Percentiles rank a stretch among this genome's conserved stretches.
These are phyloP conservation scores for Sicyos baderoa DNA, from an alignment of 306 rosid species.

Conservation along the genomic window DNA sequence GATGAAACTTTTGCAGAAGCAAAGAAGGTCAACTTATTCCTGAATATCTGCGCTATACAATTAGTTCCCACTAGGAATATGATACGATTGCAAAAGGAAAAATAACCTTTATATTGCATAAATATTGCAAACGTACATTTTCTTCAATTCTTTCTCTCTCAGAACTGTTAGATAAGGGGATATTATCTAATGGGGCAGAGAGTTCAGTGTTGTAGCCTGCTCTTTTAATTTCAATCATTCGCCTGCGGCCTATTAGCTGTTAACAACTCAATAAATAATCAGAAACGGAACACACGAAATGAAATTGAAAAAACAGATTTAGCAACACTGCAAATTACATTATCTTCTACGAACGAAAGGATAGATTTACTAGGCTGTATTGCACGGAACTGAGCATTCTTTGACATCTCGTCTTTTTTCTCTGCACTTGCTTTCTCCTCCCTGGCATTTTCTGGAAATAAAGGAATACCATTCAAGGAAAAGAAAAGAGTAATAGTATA, in stretches of 20 bases:
- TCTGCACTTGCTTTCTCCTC: conserved; percentile 43
- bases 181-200: conserved; percentile 82
- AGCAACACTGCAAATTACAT: conserved; percentile 57
- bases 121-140: conserved; percentile 40
- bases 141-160: conserved; percentile 82
- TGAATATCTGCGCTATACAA: conserved; percentile 45
- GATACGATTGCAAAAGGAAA: background rate
- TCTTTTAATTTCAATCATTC: conserved; percentile 62
- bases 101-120: background rate
- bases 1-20: conserved; percentile 92
- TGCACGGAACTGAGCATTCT: conserved; percentile 79
- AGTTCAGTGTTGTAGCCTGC: conserved; percentile 90
- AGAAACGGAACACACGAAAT: conserved; percentile 18
- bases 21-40: conserved; percentile 72
- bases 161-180: conserved; percentile 50
- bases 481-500: background rate
- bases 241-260: conserved; percentile 81
- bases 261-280: conserved; percentile 23
- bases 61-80: conserved; percentile 13
- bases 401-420: conserved; percentile 52
- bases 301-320: background rate
- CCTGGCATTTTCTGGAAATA: conserved; percentile 43
- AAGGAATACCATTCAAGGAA: conserved; percentile 11
- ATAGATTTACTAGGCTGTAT: conserved; percentile 82
- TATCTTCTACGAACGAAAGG: conserved; percentile 78